Conservation (phyloP, 208 protist genomes). For the Histomonas meleagridis region DNA sequence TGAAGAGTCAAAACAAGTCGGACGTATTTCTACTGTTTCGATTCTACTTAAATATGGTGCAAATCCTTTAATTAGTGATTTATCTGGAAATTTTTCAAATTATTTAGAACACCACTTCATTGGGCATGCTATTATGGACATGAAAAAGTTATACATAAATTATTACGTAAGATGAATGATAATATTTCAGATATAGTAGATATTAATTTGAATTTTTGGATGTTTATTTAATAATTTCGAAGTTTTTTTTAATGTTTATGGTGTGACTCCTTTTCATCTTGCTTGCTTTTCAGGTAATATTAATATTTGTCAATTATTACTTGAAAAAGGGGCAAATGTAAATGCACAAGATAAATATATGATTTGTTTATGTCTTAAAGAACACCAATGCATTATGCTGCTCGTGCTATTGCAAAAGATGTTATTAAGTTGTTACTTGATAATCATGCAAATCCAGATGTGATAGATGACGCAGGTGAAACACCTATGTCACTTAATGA, state of each 20-base stretch:
- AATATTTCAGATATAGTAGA: background rate
- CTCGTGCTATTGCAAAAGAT: too few species aligned
- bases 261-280: background rate
- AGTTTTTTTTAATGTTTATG: too few species aligned
- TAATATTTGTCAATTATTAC: background rate
- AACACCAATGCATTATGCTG: background rate
- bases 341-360: background rate
- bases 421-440: background rate
- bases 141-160: background rate
- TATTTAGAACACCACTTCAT: background rate
- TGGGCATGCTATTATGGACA: slow-evolving; percentile 9
- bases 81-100: too few species aligned
- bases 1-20: background rate
- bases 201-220: too few species aligned
- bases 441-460: background rate
- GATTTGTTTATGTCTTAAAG: too few species aligned
- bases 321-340: background rate
- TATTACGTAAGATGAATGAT: background rate
- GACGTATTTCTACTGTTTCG: background rate
- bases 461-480: background rate
- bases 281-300: background rate
- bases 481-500: background rate
- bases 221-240: too few species aligned
- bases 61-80: background rate
- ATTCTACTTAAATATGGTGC: background rate